Conservation (phyloP, 2,329 filamentous ascomycete species). For the Aspergillus calidoustus region DNA sequence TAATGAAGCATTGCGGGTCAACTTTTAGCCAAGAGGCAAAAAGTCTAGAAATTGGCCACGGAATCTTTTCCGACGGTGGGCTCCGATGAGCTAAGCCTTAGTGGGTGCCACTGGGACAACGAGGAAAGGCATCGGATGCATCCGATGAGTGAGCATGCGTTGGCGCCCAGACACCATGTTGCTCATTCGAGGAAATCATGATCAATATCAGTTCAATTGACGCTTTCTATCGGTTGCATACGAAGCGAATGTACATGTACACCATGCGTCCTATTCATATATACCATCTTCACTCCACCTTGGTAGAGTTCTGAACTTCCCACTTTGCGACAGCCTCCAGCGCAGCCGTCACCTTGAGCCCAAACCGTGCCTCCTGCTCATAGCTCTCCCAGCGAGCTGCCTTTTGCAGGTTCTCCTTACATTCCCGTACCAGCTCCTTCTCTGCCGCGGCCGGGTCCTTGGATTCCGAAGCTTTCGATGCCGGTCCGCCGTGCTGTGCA, state of each 20-base stretch:
- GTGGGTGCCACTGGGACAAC: neutral
- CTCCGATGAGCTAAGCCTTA: neutral
- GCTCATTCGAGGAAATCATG: neutral
- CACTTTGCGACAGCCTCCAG: constrained; percentile 51
- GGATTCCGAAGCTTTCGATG: neutral
- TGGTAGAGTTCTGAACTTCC: constrained; percentile 37
- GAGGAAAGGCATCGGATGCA: neutral
- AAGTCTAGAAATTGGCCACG: neutral
- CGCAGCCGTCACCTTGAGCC: constrained; percentile 53
- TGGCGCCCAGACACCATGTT: neutral
- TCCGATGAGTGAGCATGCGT: neutral
- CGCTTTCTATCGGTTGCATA: constrained; percentile 6
- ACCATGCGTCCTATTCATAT: constrained; percentile 17
- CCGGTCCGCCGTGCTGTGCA: constrained; percentile 35
- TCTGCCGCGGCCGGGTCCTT: constrained; percentile 30
- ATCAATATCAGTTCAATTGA: neutral
- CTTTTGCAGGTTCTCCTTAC: constrained; percentile 60
- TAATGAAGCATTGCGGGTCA: neutral
- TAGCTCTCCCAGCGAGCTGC: constrained; percentile 65
- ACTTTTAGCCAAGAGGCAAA: constrained; percentile 9
- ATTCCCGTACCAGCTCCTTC: constrained; percentile 53
- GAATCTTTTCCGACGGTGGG: constrained; percentile 21
- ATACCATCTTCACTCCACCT: constrained; percentile 17
- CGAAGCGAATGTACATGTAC: constrained; percentile 16
- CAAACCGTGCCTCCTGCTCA: constrained; percentile 63